Base-by-base conservation (phyloP, 441 rosid species). In the Erysimum cheiri region DNA sequence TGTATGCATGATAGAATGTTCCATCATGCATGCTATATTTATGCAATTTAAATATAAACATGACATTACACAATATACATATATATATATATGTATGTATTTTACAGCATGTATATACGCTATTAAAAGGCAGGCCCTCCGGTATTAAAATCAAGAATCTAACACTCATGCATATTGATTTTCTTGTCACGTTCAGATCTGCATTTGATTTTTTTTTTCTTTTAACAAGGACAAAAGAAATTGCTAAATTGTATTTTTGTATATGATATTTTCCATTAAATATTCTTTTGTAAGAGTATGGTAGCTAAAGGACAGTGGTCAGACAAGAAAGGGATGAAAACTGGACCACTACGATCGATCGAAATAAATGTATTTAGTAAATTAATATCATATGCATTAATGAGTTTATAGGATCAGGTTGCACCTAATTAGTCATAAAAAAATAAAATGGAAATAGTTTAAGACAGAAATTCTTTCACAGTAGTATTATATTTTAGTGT, bases 271-370 rank as follows among this genome's bases (percentile, higher is more conserved):
- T 56, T 33, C 49, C 28, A 40, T n/a, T 24, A 60, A 43, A 57
- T 43, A 41, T 47, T 46, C 0, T 10, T 59, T 59, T 52, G 35
- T 52, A 43, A 36, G 47, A 28, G 73, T 52, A 32, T 37, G 46
- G 57, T 61, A 41, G 17, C 36, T 32, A 60, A 54, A 68, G 31
- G 60, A 61, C 70, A 55, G 60, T 46, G 65, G 70, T 33, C 74
- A 69, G 78, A 74, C 65, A 61, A 64, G 57, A 74, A 19, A 54
- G 44, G 64, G 67, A 60, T 67, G 33, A 35, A 35, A 73, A 67
- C 1, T 60, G 77, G 77, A 74, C 73, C 77, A 74, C 77, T 60
- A 14, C n/a, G 7, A 60, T 60, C 11, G 64, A 62, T n/a, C n/a
- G n/a, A n/a, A 36, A 62, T 61, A 46, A 68, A 69, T 55, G 46